Percentiles rank a stretch among this genome's conserved stretches.
phyloP scores from a whole-genome alignment of 768 basidiomycete species.

The Lyophyllum semitale region DNA sequence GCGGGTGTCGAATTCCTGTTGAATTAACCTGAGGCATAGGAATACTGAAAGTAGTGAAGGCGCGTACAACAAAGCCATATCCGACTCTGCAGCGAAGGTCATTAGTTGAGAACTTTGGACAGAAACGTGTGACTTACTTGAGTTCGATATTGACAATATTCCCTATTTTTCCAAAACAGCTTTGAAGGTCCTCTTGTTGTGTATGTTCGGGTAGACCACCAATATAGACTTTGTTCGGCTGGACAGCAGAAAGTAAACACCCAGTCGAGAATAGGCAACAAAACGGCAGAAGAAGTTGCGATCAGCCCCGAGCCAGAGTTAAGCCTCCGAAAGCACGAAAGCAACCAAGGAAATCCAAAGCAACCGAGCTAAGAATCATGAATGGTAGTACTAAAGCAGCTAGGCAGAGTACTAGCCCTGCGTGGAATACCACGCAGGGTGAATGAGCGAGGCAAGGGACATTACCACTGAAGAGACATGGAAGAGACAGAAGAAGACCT shows the following conservation, averaged over 20 bases:
- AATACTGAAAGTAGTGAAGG: neutral
- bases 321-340: constrained; percentile 42
- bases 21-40: constrained; percentile 6
- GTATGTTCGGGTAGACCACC: constrained; percentile 88
- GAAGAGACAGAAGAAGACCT: constrained; percentile 56
- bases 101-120: constrained; percentile 11
- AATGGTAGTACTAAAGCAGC: constrained; percentile 37
- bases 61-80: constrained; percentile 85
- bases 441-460: constrained; percentile 25
- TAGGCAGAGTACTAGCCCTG: constrained; percentile 37
- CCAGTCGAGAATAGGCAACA: constrained; percentile 48
- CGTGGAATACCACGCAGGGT: constrained; percentile 29
- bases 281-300: constrained; percentile 53
- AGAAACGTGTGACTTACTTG: constrained; percentile 57
- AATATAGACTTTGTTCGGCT: constrained; percentile 94
- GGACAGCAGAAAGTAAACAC: constrained; percentile 72
- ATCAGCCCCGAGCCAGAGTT: constrained; percentile 42
- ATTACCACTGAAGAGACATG: constrained; percentile 26
- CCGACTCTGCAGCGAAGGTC: constrained; percentile 57
- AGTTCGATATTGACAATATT: constrained; percentile 75
- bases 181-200: constrained; percentile 80
- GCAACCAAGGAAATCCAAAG: constrained; percentile 31
- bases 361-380: constrained; percentile 32
- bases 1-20: constrained; percentile 78
- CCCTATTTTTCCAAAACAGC: constrained; percentile 86